Conservation (phyloP, 768 basidiomycete genomes). For the Lanmaoa rubissima region DNA sequence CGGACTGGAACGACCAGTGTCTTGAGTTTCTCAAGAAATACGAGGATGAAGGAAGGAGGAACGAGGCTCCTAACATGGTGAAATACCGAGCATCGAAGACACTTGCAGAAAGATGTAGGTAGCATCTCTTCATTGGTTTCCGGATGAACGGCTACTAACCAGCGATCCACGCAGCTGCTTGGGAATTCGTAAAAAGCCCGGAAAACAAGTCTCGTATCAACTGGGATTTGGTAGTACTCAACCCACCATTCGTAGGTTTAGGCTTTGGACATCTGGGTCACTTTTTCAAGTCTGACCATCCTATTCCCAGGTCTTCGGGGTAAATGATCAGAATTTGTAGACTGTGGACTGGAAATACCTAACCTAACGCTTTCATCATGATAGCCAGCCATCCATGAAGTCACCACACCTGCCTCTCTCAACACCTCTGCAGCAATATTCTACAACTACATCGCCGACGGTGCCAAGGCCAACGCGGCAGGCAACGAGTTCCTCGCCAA, state of each 20-base stretch:
- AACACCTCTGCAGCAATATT: slow-evolving; percentile 39
- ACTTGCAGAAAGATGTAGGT: slow-evolving; percentile 56
- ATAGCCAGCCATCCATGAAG: slow-evolving; percentile 46
- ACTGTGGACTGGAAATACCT: not conserved
- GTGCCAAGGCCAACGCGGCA: slow-evolving; percentile 17
- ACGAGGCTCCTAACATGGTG: slow-evolving; percentile 31
- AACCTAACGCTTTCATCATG: not conserved
- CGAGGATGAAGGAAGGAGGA: slow-evolving; percentile 44
- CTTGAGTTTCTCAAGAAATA: slow-evolving; percentile 41
- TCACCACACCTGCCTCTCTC: slow-evolving; percentile 33
- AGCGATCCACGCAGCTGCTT: slow-evolving; percentile 38
- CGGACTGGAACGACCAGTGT: slow-evolving; percentile 57
- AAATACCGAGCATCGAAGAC: slow-evolving; percentile 65
- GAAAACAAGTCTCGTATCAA: slow-evolving; percentile 32
- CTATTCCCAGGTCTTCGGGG: slow-evolving; percentile 28
- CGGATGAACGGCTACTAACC: not conserved
- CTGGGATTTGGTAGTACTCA: slow-evolving; percentile 41
- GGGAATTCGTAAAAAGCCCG: slow-evolving; percentile 39
- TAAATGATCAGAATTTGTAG: not conserved
- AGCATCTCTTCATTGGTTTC: not conserved
- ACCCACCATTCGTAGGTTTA: slow-evolving; percentile 38
- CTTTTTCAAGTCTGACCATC: not conserved
- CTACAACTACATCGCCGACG: slow-evolving; percentile 33
- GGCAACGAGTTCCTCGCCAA: slow-evolving; percentile 26
- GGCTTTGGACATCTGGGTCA: too few species aligned